These are phyloP conservation scores for Platanus orientalis DNA, from an alignment of 164 flowering plant species.

Conservation along the genomic window DNA sequence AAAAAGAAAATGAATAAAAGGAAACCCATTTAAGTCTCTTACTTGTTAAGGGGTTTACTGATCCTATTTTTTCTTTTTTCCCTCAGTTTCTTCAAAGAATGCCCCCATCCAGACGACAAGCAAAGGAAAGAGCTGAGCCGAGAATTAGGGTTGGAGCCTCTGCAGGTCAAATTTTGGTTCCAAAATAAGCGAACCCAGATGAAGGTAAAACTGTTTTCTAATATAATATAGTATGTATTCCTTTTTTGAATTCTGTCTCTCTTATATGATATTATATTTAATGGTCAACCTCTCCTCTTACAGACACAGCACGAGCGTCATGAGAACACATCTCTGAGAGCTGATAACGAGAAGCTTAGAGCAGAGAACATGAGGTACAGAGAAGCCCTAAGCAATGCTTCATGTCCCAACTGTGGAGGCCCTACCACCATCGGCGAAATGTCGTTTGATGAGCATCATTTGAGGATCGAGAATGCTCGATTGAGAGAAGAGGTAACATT, in stretches of 20 bases:
- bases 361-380: constrained; percentile 78
- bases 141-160: constrained; percentile 68
- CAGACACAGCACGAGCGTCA: constrained; percentile 85
- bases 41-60: background rate
- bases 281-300: background rate
- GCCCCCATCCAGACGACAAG: constrained; percentile 95
- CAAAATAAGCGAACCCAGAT: constrained; percentile 95
- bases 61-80: background rate
- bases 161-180: constrained; percentile 95
- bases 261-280: too few species aligned
- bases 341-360: constrained; percentile 80
- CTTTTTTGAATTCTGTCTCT: too few species aligned
- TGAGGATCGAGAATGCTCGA: constrained; percentile 81
- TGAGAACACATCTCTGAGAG: constrained; percentile 64
- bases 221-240: too few species aligned
- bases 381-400: constrained; percentile 65
- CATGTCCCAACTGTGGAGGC: constrained; percentile 88
- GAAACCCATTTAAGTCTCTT: background rate
- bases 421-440: constrained; percentile 86
- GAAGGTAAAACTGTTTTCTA: constrained; percentile 63
- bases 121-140: constrained; percentile 88
- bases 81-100: constrained; percentile 76
- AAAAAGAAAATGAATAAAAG: background rate
- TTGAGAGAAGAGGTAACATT: constrained; percentile 91
- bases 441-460: constrained; percentile 89